A percentile compares a stretch with the other conserved stretches of the same genome.
Conservation (phyloP, 208 protist genomes). For the Acanthamoeba lenticulata region DNA sequence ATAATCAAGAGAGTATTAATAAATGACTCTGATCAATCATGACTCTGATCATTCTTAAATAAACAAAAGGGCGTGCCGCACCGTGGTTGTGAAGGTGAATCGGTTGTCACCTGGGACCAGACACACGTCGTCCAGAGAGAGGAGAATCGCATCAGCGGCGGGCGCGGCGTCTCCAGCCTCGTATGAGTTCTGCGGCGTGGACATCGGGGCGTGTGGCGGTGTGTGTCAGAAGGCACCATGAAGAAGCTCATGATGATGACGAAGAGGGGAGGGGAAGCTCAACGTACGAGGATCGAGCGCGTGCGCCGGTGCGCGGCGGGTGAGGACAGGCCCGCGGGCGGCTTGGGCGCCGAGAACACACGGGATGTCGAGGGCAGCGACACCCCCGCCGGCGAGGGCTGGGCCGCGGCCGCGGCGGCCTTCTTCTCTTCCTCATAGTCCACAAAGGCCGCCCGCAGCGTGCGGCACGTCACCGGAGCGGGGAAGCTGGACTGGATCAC, state of each 20-base stretch:
- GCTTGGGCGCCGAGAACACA: not conserved
- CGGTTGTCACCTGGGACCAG: not conserved
- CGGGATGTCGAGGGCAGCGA: not conserved
- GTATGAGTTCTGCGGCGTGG: not conserved
- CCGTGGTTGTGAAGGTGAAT: not conserved
- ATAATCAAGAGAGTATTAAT: too few relatives aligned
- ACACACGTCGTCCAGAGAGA: not conserved
- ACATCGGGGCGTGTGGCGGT: not conserved
- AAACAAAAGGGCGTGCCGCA: too few relatives aligned
- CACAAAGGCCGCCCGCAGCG: not conserved
- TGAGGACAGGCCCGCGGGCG: not conserved
- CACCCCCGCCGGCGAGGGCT: not conserved
- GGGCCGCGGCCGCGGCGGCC: not conserved
- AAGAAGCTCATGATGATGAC: not conserved
- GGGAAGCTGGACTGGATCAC: not conserved
- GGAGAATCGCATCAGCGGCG: not conserved
- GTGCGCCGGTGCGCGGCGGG: not conserved
- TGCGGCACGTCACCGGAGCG: not conserved
- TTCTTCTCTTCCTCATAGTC: not conserved
- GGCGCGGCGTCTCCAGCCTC: not conserved
- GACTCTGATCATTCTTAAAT: too few relatives aligned
- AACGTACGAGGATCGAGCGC: not conserved
- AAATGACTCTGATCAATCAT: too few relatives aligned
- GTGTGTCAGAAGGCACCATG: too few relatives aligned
- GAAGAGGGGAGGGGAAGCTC: not conserved